phyloP scores from a whole-genome alignment of 495 filamentous ascomycete species.

The Filosporella fistucella region DNA sequence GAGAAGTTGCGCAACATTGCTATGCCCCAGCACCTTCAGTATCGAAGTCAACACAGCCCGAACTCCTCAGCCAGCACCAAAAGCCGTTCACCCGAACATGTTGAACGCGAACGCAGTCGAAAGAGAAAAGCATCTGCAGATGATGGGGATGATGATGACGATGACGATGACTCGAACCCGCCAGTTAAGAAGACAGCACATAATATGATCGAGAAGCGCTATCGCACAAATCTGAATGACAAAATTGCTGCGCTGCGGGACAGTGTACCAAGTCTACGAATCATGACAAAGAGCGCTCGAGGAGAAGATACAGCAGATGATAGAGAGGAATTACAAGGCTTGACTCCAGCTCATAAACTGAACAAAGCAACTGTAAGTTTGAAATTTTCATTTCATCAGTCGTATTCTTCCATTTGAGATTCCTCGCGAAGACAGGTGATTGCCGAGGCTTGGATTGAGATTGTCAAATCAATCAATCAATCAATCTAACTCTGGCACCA shows the following conservation, averaged over 20 bases:
- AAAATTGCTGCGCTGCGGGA: slow-evolving; percentile 90
- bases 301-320: slow-evolving; percentile 68
- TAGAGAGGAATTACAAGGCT: slow-evolving; percentile 71
- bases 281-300: slow-evolving; percentile 62
- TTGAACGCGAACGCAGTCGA: slow-evolving; percentile 22
- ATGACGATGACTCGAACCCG: slow-evolving; percentile 42
- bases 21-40: slow-evolving; percentile 51
- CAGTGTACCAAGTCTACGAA: slow-evolving; percentile 80
- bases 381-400: too few relatives aligned
- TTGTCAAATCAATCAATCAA: too few relatives aligned
- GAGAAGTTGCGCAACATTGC: slow-evolving; percentile 49
- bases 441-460: too few relatives aligned
- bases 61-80: slow-evolving; percentile 43
- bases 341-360: slow-evolving; percentile 80
- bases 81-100: slow-evolving; percentile 31
- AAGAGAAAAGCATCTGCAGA: slow-evolving; percentile 61
- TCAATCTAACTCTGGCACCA: too few relatives aligned
- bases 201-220: slow-evolving; percentile 96
- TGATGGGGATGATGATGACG: slow-evolving; percentile 42
- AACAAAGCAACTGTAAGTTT: slow-evolving; percentile 88
- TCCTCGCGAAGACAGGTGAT: too few relatives aligned
- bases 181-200: slow-evolving; percentile 93
- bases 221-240: slow-evolving; percentile 92
- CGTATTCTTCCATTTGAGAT: too few relatives aligned
- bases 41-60: slow-evolving; percentile 36